Conservation (phyloP, 148 eudicot species). For the Rhododendron williamsianum region DNA sequence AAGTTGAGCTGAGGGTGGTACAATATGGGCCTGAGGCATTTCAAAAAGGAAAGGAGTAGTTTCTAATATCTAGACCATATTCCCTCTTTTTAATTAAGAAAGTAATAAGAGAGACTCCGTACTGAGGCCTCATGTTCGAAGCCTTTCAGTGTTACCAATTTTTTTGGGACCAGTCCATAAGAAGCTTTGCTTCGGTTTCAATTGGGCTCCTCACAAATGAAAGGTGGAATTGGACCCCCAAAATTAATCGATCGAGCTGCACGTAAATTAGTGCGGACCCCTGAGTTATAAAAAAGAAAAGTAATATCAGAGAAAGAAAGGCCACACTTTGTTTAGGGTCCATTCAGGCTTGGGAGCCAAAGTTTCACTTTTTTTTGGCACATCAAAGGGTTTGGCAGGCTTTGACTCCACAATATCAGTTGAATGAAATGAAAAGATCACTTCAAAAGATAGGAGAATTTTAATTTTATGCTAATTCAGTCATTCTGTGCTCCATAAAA, state of each 20-base stretch:
- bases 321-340: not conserved
- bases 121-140: not conserved
- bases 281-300: not conserved
- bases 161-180: not conserved
- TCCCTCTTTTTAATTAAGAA: not conserved
- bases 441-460: not conserved
- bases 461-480: not conserved
- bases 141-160: too few species aligned
- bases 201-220: too few species aligned
- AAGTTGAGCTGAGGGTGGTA: not conserved
- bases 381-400: not conserved
- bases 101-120: not conserved
- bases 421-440: not conserved
- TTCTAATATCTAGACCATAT: not conserved
- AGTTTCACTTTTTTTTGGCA: conserved; percentile 6
- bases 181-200: not conserved
- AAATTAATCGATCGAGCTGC: too few species aligned
- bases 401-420: conserved; percentile 1
- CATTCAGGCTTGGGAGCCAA: not conserved
- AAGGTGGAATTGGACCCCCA: not conserved
- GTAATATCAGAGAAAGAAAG: not conserved
- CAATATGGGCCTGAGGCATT: conserved; percentile 8
- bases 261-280: not conserved
- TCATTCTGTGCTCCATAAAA: too few species aligned
- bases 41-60: not conserved